Base-by-base conservation (phyloP, 2,329 filamentous ascomycete genomes). In the Fusarium cyanostomum region DNA sequence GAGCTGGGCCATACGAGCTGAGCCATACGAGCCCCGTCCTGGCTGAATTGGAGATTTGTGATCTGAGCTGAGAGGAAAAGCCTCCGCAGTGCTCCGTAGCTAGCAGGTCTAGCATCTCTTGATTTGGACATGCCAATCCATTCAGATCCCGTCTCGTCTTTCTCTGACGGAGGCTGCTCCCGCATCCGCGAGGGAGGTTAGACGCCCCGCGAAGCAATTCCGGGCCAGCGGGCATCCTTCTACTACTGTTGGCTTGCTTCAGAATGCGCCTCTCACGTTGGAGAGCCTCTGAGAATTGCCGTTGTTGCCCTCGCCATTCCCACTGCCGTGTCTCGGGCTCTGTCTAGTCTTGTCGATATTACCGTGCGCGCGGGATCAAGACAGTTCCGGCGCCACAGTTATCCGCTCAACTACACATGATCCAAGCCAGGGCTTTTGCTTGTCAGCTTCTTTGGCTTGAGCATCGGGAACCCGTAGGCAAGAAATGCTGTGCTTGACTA, bases 261-360 rank as follows among this genome's bases (percentile, higher is more conserved):
- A 62, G 30, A 43, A 55, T 59, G 45, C 45, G 57, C 58, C 62
- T 62, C 62, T 58, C 39, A 39, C 50, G 48, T 51, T 18, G 39
- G 11, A 21, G 37, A n/a, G 37, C 34, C 52, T 53, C 38, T 56
- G 52, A 42, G 18, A 33, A 21, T 31, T 27, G 35, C 39, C 48
- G 49, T 67, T 63, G 30, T 37, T 56, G 48, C 48, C 35, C 52
- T 45, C 38, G 9, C 48, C 33, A 35, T 34, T 31, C 45, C 33
- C 33, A 28, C 15, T 41, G 35, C 26, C 31, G 37, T 53, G 52
- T 43, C 62, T 49, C 35, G 50, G 35, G 27, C 37, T 31, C 48
- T 24, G 34, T 33, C 50, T 41, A 26, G 65, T 55, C 27, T 57
- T 26, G 42, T 53, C 42, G 50, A 45, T 18, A 55, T 52, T 50